A percentile compares a stretch with the other conserved stretches of the same genome.
Evolutionary conservation across 2,329 filamentous ascomycete genomes (phyloP).

Genomic region (Nemania diffusa): DNA sequence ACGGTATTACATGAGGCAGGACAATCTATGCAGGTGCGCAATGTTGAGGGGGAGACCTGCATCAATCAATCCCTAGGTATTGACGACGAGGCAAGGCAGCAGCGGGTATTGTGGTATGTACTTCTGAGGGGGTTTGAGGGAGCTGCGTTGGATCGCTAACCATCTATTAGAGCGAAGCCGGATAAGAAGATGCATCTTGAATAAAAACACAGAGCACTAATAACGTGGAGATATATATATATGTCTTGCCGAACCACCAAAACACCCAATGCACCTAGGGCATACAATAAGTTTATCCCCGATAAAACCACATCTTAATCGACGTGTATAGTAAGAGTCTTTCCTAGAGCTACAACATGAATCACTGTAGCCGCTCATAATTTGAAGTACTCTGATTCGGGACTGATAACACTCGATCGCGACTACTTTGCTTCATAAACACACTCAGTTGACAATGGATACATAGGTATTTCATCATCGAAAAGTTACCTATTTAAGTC

Average conservation of each 20-base stretch:
- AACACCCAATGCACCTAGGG: neutral
- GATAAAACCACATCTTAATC: neutral
- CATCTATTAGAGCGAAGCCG: too few relatives aligned
- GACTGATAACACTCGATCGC: neutral
- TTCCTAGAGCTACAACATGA: neutral
- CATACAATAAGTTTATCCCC: neutral
- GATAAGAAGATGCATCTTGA: too few relatives aligned
- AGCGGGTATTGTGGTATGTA: neutral
- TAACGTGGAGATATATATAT: too few relatives aligned
- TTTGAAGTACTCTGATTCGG: neutral
- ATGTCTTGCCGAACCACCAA: too few relatives aligned
- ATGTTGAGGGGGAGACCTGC: neutral
- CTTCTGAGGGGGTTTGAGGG: constrained; percentile 2
- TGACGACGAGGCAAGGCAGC: constrained; percentile 1
- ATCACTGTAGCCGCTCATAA: neutral
- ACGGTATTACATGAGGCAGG: constrained; percentile 8
- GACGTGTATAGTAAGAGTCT: neutral
- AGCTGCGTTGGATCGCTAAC: constrained; percentile 12
- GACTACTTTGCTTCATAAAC: neutral
- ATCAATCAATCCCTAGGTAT: neutral
- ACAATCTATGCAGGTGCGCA: neutral
- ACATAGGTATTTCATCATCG: neutral
- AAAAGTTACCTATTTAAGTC: neutral
- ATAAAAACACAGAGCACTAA: too few relatives aligned
- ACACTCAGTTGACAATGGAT: too few relatives aligned